These are phyloP conservation scores for Xerocomellus amylosporus DNA, from an alignment of 768 basidiomycete genomes.

Conservation along the genomic window DNA sequence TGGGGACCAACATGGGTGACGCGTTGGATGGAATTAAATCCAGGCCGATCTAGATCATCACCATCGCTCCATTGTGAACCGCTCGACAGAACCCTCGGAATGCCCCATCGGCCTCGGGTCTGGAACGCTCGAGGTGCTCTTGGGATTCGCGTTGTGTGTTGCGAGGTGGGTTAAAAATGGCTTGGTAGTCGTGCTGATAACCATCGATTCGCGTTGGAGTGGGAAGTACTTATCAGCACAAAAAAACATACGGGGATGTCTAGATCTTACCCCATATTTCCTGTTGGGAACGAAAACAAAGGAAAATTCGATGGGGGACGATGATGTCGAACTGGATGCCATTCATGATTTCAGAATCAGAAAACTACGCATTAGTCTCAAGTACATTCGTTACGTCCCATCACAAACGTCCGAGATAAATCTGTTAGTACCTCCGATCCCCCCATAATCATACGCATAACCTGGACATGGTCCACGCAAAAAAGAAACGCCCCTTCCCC, in stretches of 20 bases:
- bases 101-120: background rate
- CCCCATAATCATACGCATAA: background rate
- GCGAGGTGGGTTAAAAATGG: background rate
- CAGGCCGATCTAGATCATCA: background rate
- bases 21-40: background rate
- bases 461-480: background rate
- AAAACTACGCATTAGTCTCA: background rate
- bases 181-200: background rate
- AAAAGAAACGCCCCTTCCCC: background rate
- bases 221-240: background rate
- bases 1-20: no score
- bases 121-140: conserved; percentile 6
- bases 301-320: no score
- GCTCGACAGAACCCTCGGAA: conserved; percentile 1
- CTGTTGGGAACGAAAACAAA: background rate
- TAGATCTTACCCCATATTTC: background rate
- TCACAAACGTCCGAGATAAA: background rate
- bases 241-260: background rate
- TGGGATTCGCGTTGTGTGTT: background rate
- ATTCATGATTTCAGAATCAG: background rate
- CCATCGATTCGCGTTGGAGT: background rate
- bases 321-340: background rate
- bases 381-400: background rate
- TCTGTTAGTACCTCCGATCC: background rate
- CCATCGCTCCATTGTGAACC: background rate